Conservation (phyloP, 2,329 filamentous ascomycete genomes). For the Ceratocystis ficicola region DNA sequence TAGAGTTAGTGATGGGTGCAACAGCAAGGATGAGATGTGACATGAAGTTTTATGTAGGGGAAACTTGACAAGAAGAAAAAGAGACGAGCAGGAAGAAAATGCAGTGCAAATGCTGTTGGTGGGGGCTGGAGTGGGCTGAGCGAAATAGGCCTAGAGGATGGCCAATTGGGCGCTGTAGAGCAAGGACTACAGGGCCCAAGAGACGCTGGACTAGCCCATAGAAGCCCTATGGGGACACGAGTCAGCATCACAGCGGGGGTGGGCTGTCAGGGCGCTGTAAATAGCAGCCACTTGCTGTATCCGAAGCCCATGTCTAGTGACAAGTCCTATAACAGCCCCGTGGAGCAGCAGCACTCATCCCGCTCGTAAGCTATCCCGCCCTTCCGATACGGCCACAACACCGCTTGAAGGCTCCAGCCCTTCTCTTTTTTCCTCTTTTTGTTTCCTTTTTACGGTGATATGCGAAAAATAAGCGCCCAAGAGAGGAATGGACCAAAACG, state of each 20-base stretch:
- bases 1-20: conserved; percentile 3
- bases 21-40: conserved; percentile 2
- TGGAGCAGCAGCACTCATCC: too few relatives aligned
- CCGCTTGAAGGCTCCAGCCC: too few relatives aligned
- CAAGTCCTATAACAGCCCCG: too few relatives aligned
- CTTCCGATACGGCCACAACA: too few relatives aligned
- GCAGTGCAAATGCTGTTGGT: not conserved
- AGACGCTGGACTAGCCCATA: not conserved
- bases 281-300: too few relatives aligned
- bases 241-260: too few relatives aligned
- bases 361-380: too few relatives aligned
- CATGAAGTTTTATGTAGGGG: not conserved
- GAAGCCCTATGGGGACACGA: not conserved
- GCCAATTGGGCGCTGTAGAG: not conserved
- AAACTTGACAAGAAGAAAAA: not conserved
- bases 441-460: too few relatives aligned
- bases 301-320: too few relatives aligned
- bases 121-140: not conserved
- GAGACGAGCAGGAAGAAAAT: not conserved
- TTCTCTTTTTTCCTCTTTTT: too few relatives aligned
- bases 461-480: not conserved
- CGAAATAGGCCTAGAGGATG: not conserved
- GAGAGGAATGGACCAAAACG: not conserved
- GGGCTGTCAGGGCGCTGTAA: too few relatives aligned
- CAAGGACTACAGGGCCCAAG: not conserved